Evolutionary conservation across 768 basidiomycete species (phyloP).

Genomic region (Coprinellus micaceus): DNA sequence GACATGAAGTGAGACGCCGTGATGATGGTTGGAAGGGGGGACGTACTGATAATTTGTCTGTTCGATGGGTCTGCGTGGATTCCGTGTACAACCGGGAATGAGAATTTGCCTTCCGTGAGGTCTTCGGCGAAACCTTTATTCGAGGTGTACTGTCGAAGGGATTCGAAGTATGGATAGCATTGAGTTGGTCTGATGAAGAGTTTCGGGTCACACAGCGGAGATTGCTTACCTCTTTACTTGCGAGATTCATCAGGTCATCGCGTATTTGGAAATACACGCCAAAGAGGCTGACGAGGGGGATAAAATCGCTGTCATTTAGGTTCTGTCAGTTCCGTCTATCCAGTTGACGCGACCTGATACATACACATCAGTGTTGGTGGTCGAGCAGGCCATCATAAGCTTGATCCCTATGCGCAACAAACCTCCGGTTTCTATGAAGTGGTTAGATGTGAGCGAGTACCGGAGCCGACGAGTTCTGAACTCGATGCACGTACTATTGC

Average conservation of each 20-base stretch:
- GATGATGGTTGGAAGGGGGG: not conserved
- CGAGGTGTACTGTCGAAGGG: slow-evolving; percentile 60
- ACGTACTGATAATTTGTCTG: slow-evolving; percentile 79
- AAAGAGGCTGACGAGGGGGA: slow-evolving; percentile 89
- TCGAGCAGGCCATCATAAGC: slow-evolving; percentile 91
- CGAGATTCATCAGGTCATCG: slow-evolving; percentile 96
- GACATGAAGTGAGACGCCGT: not conserved
- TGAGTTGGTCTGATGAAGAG: no score
- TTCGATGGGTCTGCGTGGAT: slow-evolving; percentile 76
- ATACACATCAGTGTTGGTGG: slow-evolving; percentile 57
- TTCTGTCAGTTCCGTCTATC: not conserved
- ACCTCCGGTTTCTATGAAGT: slow-evolving; percentile 80
- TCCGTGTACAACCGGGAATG: slow-evolving; percentile 90
- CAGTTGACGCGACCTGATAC: slow-evolving; percentile 14
- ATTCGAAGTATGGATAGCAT: no score
- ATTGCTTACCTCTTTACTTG: slow-evolving; percentile 83
- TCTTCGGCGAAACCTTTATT: slow-evolving; percentile 93
- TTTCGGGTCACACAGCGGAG: no score
- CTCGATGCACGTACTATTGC: slow-evolving; percentile 63
- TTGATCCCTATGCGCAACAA: slow-evolving; percentile 89
- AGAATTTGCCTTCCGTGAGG: slow-evolving; percentile 95
- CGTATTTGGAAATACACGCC: slow-evolving; percentile 95
- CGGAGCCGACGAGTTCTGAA: not conserved
- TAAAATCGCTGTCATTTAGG: slow-evolving; percentile 61
- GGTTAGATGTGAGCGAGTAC: not conserved